Conservation (phyloP, 805 yeast species). For the Candida piceae region DNA sequence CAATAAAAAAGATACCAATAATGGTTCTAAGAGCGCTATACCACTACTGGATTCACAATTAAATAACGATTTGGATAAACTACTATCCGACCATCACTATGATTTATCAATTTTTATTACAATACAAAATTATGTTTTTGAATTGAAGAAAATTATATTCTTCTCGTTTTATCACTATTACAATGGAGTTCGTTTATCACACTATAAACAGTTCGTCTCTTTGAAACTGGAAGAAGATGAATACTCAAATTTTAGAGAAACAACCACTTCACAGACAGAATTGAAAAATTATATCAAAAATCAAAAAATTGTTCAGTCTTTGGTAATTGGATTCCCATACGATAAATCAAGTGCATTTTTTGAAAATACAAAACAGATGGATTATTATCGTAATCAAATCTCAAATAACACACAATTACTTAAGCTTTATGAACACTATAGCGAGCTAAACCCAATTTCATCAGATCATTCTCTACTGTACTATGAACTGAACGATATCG, state of each 20-base stretch:
- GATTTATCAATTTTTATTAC: conserved; percentile 24
- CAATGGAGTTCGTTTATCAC: conserved; percentile 14
- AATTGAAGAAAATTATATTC: conserved; percentile 17
- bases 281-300: conserved; percentile 20
- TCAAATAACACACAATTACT: conserved; percentile 19
- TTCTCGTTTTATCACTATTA: conserved; percentile 22
- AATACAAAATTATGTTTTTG: conserved; percentile 20
- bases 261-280: conserved; percentile 12
- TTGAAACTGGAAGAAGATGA: conserved; percentile 20
- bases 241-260: conserved; percentile 11
- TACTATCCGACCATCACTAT: conserved; percentile 24
- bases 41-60: conserved; percentile 23
- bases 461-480: neutral
- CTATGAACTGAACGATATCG: conserved; percentile 11
- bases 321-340: conserved; percentile 22
- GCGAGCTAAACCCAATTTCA: neutral
- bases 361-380: conserved; percentile 11
- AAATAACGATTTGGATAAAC: conserved; percentile 9
- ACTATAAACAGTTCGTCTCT: conserved; percentile 18
- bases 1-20: too few relatives aligned
- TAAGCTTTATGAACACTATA: conserved; percentile 3
- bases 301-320: conserved; percentile 24
- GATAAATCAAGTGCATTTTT: conserved; percentile 8
- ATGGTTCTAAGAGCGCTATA: too few relatives aligned
- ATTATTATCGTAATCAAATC: conserved; percentile 17